Percentiles rank a stretch among this genome's conserved stretches.
Conservation (phyloP, 228 moss, liverwort and hornwort species). For the Sphagnum magellanicum region DNA sequence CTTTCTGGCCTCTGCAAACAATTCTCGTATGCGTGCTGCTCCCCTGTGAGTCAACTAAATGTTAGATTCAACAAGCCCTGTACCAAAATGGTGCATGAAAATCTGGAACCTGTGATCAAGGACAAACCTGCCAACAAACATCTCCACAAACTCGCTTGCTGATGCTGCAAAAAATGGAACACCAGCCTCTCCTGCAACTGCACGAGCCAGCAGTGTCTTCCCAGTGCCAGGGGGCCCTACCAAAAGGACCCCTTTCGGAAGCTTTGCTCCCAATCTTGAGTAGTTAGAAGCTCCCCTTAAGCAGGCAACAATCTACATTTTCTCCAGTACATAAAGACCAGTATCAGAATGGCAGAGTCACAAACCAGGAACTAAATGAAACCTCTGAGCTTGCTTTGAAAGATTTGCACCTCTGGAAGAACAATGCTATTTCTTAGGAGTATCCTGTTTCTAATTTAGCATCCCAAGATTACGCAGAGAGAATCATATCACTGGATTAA, state of each 20-base stretch:
- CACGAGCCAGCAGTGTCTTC: constrained; percentile 93
- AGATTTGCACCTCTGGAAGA: too few species aligned
- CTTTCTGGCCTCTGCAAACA: constrained; percentile 87
- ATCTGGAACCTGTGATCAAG: not conserved
- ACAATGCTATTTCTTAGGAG: too few species aligned
- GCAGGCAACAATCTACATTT: constrained; percentile 72
- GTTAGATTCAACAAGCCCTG: too few species aligned
- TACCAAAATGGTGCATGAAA: not conserved
- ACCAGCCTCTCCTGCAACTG: constrained; percentile 91
- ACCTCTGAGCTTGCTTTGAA: too few species aligned
- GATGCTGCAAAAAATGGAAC: constrained; percentile 95
- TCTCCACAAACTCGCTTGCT: constrained; percentile 97
- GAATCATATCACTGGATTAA: too few species aligned
- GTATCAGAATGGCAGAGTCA: too few species aligned
- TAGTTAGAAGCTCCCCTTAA: constrained; percentile 74
- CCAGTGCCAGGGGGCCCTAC: constrained; percentile 98
- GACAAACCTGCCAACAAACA: constrained; percentile 84
- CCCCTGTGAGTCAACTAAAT: constrained; percentile 26
- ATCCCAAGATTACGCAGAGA: too few species aligned
- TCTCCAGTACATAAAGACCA: not conserved
- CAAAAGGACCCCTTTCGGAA: constrained; percentile 83
- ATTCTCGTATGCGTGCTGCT: constrained; percentile 83
- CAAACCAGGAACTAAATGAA: too few species aligned
- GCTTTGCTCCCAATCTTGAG: constrained; percentile 75
- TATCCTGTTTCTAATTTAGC: too few species aligned